Evolutionary conservation across 2,329 filamentous ascomycete genomes (phyloP).

Genomic region (Penicillium sp.): DNA sequence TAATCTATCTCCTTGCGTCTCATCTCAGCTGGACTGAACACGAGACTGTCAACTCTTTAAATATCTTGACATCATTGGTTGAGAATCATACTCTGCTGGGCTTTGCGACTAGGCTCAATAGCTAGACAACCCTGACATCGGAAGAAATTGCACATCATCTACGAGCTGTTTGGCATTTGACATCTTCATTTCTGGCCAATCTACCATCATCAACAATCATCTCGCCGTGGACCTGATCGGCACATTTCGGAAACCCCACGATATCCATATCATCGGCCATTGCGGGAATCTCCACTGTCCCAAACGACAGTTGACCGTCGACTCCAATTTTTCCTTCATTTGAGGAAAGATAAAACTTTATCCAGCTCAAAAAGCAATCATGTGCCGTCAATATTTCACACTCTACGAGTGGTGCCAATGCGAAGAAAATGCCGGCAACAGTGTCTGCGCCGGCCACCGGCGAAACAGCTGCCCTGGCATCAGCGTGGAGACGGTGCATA

Average conservation of each 20-base stretch:
- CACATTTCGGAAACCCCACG: background rate
- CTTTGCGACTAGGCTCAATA: background rate
- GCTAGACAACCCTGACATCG: background rate
- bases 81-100: background rate
- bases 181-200: background rate
- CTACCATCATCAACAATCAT: background rate
- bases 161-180: background rate
- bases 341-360: background rate
- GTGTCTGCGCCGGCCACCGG: constrained; percentile 29
- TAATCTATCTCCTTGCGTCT: background rate
- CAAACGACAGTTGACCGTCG: background rate
- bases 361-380: constrained; percentile 8
- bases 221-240: background rate
- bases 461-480: constrained; percentile 33
- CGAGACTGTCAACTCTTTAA: background rate
- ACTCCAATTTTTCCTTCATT: background rate
- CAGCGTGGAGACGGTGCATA: constrained; percentile 37
- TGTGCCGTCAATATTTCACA: constrained; percentile 41
- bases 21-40: constrained; percentile 26
- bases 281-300: background rate
- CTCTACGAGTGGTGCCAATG: constrained; percentile 42
- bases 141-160: background rate
- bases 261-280: background rate
- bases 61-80: background rate
- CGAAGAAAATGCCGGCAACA: constrained; percentile 36